Evolutionary conservation across 2,329 filamentous ascomycete genomes (phyloP).

Genomic region (Ophiosphaerella korrae): DNA sequence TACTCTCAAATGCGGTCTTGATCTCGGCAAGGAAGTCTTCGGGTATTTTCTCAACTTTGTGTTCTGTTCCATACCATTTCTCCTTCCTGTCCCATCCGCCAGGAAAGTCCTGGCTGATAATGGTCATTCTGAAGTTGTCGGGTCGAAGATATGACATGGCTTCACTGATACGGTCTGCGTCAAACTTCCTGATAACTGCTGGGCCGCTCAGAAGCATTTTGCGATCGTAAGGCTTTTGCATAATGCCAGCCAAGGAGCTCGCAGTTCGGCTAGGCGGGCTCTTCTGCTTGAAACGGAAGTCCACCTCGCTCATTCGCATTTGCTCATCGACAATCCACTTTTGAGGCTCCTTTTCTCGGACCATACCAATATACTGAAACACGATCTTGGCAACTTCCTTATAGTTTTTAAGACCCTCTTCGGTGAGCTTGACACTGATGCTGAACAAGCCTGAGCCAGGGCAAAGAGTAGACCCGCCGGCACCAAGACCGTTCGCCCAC

Average conservation of each 20-base stretch:
- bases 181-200: slow-evolving; percentile 77
- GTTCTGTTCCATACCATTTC: slow-evolving; percentile 98
- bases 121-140: slow-evolving; percentile 85
- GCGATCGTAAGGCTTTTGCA: slow-evolving; percentile 88
- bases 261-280: slow-evolving; percentile 87
- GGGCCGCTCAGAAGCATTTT: slow-evolving; percentile 86
- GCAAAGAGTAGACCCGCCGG: slow-evolving; percentile 76
- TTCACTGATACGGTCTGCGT: slow-evolving; percentile 74
- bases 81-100: slow-evolving; percentile 87
- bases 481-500: slow-evolving; percentile 83
- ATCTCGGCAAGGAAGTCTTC: slow-evolving; percentile 75
- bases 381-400: slow-evolving; percentile 80
- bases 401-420: slow-evolving; percentile 83
- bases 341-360: slow-evolving; percentile 78
- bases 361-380: slow-evolving; percentile 89
- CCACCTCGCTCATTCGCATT: slow-evolving; percentile 85
- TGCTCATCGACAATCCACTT: slow-evolving; percentile 95
- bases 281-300: slow-evolving; percentile 96
- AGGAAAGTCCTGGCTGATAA: slow-evolving; percentile 83
- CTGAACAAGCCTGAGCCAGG: slow-evolving; percentile 82
- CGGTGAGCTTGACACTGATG: slow-evolving; percentile 77
- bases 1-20: slow-evolving; percentile 64
- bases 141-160: slow-evolving; percentile 76
- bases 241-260: slow-evolving; percentile 79
- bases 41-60: slow-evolving; percentile 80